Evolutionary conservation across 2,329 filamentous ascomycete genomes (phyloP), one percentile per base, ranked within the genome.

Genomic region (Colletotrichum acutatum): DNA sequence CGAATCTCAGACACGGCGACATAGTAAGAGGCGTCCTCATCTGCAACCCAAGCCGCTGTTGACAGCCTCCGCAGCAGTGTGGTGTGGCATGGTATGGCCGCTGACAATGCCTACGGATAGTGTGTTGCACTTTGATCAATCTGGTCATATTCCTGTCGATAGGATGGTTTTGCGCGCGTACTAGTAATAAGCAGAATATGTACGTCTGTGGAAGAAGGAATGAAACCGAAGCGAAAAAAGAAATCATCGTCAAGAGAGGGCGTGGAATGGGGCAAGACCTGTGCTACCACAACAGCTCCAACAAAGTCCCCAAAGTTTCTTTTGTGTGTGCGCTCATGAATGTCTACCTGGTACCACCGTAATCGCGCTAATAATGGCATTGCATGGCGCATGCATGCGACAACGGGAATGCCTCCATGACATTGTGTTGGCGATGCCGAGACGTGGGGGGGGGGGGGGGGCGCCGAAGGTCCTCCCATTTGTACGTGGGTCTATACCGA

Each of bases 341-440:
- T 32, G 46, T 53, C 49, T n/a, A n/a, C n/a, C n/a, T 63, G 42
- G 42, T 19, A 37, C 49, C 11, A 28, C 60, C 60, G 19, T 32
- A 53, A 28, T 34, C 26, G 49, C 60, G 30, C 42, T 49, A 49
- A 49, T 26, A 62, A 70, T 66, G 52, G 30, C 67, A 58, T 66
- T 46, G 26, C 67, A 69, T 64, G 62, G 52, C 19, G 67, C 49
- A 56, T 66, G 34, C 53, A 63, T 63, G 58, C 66, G 34, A 62
- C 57, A 24, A 63, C 56, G 56, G 64, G 56, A 67, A 34, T 53
- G 26, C 22, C 37, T 53, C 52, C 42, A 16, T 60, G 53, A 28
- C 5, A 32, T 59, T 54, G 16, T 64, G 61, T 37, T 54, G 49
- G 61, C 49, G 46, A 26, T 63, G 46, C 46, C 9, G 60, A 53